Conservation (phyloP, 192 early-diverging fungal genomes). For the Funneliformis geosporum region DNA sequence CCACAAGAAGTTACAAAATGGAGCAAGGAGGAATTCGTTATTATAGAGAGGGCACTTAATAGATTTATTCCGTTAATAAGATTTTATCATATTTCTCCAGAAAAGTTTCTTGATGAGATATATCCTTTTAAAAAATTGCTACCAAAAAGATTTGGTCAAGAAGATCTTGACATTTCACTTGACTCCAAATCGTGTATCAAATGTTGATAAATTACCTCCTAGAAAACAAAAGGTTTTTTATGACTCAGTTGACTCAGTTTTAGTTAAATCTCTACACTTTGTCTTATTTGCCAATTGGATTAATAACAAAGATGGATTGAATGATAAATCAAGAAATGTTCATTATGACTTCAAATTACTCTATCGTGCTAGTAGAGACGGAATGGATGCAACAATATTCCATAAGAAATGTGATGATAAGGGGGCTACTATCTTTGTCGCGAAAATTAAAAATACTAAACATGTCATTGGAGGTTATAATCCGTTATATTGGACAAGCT, state of each 20-base stretch:
- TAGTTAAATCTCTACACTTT: background rate
- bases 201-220: background rate
- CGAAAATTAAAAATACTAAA: background rate
- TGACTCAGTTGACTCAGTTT: background rate
- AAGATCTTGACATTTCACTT: background rate
- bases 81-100: background rate
- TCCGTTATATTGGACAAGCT: background rate
- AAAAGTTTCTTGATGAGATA: background rate
- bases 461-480: background rate
- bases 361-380: slow-evolving; percentile 1
- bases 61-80: too few relatives aligned
- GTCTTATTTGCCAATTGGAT: background rate
- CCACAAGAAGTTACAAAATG: too few relatives aligned
- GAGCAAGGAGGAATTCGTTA: too few relatives aligned
- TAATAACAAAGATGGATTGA: background rate
- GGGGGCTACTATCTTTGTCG: background rate
- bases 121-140: background rate
- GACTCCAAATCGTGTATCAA: background rate
- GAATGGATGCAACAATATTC: background rate
- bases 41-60: too few relatives aligned
- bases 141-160: background rate
- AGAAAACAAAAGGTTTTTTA: too few relatives aligned
- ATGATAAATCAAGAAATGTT: background rate
- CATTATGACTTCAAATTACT: background rate
- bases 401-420: background rate